Base-by-base conservation (phyloP, 495 filamentous ascomycete species). In the Hyaloscypha variabilis region DNA sequence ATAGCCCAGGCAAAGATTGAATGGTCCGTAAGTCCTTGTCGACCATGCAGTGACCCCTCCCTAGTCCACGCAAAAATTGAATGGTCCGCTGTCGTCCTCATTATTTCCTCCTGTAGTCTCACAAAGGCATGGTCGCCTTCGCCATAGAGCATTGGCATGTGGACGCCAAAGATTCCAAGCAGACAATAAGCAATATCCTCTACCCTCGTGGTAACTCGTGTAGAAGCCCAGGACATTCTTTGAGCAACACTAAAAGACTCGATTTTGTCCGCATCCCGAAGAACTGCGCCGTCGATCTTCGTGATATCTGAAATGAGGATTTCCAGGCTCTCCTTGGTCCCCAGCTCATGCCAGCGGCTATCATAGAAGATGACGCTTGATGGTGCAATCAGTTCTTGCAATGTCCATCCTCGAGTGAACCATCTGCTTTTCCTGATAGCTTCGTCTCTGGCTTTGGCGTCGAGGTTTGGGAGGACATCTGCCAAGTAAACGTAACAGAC, bases 351-450 rank as follows among this genome's bases (percentile, higher is more conserved):
- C 63, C 63, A 65, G 8, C 55, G 36, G 28, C 23, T 28, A 26
- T 17, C 21, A 28, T 52, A 60, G 34, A 67, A 67, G 46, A 63
- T 46, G 6, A 67, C 24, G 11, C 8, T 25, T 28, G 24, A 21
- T 26, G 74, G 69, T 23, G 71, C 75, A 46, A 77, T 65, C 6
- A 77, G 66, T 56, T 77, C 75, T 57, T 77, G 75, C 6, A 77
- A 57, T 1, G 75, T 77, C 75, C 75, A 77, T 4, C 75, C 74
- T 19, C 62, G 29, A 6, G 51, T 64, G 25, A 64, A 64, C 62
- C 62, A 64, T 8, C 62, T 23, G 19, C 30, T 46, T 13, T 46
- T 58, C 24, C 25, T n/a, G 53, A 64, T 14, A 31, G 21, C 57
- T 14, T 39, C 19, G 0, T 31, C n/a, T 3, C 8, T 30, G 19